phyloP scores from a whole-genome alignment of 768 basidiomycete species.

The Macrolepiota fuliginosa region DNA sequence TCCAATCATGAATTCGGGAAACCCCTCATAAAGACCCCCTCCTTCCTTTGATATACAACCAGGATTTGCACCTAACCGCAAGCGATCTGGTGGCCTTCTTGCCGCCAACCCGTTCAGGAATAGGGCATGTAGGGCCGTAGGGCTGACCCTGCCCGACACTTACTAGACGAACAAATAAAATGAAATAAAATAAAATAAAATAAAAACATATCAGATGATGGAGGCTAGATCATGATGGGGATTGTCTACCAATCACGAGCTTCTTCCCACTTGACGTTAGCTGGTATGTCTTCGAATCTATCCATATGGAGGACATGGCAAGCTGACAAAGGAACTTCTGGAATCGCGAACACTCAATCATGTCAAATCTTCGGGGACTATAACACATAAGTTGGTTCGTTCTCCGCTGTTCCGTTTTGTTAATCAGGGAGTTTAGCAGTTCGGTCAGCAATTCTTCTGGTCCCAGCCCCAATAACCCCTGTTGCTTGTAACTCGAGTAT shows the following conservation, averaged over 20 bases:
- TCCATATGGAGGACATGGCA: not conserved
- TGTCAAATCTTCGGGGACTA: not conserved
- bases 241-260: not conserved
- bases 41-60: not conserved
- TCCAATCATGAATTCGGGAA: constrained; percentile 5
- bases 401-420: not conserved
- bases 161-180: not conserved
- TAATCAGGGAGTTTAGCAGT: not conserved
- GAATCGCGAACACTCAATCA: not conserved
- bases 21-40: constrained; percentile 6
- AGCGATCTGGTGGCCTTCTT: not conserved
- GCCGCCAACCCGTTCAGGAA: not conserved
- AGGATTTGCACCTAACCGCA: not conserved
- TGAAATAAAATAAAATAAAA: not conserved
- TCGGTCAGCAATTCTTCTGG: no score
- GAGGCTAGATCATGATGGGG: not conserved
- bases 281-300: not conserved
- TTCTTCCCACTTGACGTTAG: not conserved
- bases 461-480: no score
- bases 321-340: not conserved
- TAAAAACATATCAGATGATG: not conserved
- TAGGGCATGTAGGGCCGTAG: not conserved
- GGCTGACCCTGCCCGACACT: not conserved
- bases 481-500: no score
- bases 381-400: not conserved